These are phyloP conservation scores for Macrophomina pseudophaseolina DNA, from an alignment of 2,329 filamentous ascomycete species.

Conservation along the genomic window DNA sequence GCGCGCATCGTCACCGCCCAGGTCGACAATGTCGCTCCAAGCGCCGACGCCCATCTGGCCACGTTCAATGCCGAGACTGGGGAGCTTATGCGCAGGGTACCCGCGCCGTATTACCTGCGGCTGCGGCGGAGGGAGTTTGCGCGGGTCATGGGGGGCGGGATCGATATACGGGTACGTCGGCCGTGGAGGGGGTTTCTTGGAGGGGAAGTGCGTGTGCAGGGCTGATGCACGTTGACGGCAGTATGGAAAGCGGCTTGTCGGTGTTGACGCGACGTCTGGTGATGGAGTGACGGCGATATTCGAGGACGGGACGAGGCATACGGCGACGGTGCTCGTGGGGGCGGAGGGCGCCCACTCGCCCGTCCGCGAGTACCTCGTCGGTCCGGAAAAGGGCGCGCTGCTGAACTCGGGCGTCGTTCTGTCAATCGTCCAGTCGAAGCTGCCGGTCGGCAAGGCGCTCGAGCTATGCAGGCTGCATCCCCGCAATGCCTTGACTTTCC, in stretches of 20 bases:
- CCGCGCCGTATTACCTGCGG: conserved; percentile 41
- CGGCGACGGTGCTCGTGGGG: conserved; percentile 42
- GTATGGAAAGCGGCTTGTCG: conserved; percentile 46
- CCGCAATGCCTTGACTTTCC: conserved; percentile 49
- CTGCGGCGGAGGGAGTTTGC: conserved; percentile 43
- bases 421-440: conserved; percentile 52
- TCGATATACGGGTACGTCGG: conserved; percentile 34
- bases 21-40: conserved; percentile 58
- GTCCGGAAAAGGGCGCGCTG: conserved; percentile 36
- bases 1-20: conserved; percentile 55
- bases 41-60: conserved; percentile 33
- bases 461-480: conserved; percentile 53
- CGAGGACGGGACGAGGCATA: conserved; percentile 38
- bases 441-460: conserved; percentile 49
- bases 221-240: not conserved
- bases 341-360: conserved; percentile 39
- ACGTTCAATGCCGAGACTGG: conserved; percentile 41
- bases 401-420: conserved; percentile 51
- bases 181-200: too few relatives aligned
- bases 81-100: conserved; percentile 35
- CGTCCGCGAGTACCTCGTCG: conserved; percentile 33
- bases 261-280: conserved; percentile 41
- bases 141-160: conserved; percentile 35
- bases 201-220: too few relatives aligned
- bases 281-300: conserved; percentile 43